Base-by-base conservation (phyloP, 768 basidiomycete genomes). In the Pholiota microspora region DNA sequence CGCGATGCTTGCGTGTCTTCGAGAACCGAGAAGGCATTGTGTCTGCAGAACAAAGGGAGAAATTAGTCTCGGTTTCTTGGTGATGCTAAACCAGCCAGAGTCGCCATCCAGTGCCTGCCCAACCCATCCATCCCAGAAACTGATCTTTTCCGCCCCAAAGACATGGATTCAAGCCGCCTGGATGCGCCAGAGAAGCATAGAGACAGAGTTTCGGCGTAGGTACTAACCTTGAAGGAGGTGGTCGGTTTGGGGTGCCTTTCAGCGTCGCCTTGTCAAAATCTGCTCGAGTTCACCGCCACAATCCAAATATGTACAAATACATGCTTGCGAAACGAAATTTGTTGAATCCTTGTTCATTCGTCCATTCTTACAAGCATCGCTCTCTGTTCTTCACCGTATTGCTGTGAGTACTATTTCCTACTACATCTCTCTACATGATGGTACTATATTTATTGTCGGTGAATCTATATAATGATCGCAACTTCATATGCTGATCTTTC, bases 1-100 rank as follows among this genome's bases (percentile, higher is more conserved):
- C 96, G 70, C 96, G 86, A 79, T 97, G 95, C 80, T 99, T 99
- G 79, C 96, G 89, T 76, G 96, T 98, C 79, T 98, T 98, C 67
- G 88, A 82, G 79, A 94, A 81, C 72, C 83, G 94, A 73, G 95
- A 93, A 74, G 97, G 97, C 97, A 97, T 98, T 64, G 66, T 70
- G 71, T 75, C 73, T 77, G 58, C 34, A 54, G 55, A 48, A 13
- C 55, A 40, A 62, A 68, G 42, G 55, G 51, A 52, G 47, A 46
- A 58, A 40, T 64, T 64, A 62, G 56, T 36, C 45, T 31, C 18
- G 31, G 34, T 53, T 35, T 36, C 36, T 24, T 48, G 51, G 28
- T 52, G 56, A 54, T 21, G 36, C 45, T 34, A 51, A 57, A 53
- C 25, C 32, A 36, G 54, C 52, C 53, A 51, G 42, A 55, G 31